Evolutionary conservation across 257 asterid genomes (phyloP), one percentile per base, ranked within the genome.

Genomic region (Solanum okadae): DNA sequence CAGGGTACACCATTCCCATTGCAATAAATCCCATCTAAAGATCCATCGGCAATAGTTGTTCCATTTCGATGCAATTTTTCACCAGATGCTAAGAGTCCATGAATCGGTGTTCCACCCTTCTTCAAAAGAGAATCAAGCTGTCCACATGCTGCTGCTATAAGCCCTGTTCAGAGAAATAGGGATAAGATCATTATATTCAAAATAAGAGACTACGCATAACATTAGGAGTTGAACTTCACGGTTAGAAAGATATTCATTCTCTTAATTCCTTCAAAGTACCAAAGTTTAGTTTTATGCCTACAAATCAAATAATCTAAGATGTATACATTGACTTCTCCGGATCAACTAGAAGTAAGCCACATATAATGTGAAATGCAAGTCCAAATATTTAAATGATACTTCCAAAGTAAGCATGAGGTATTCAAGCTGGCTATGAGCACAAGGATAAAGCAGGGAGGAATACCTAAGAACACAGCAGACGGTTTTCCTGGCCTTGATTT

Each of bases 401-500:
- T 11, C 37, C 37, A 35, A 22, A 22, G 83, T 31, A 7, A 76
- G 33, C 83, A n/a, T 77, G 34, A 77, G 34, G 6, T 38, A 12
- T 77, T 38, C 33, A 23, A 38, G 59, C 84, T 77, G 59, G 59
- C 35, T n/a, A n/a, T 40, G 84, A 35, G 27, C 63, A 25, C 42
- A 27, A 23, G 18, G 10, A 23, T 38, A 77, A 77, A 38, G 84
- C 13, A 77, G 34, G 34, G 52, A 67, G 31, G 40, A 23, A 22
- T 91, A 95, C 98, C 98, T 90, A 92, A 88, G 89, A 95, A 94
- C 88, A 93, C 89, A 37, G 96, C 92, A 10, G 94, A 94, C 35
- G 98, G 96, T 73, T 92, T 94, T 87, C 96, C 96, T 16, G 98
- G 98, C 90, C 96, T 91, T 67, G 98, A 95, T 90, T 93, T 95